Base-by-base conservation (phyloP, 2,329 filamentous ascomycete species). In the Amauroascus verrucosus region DNA sequence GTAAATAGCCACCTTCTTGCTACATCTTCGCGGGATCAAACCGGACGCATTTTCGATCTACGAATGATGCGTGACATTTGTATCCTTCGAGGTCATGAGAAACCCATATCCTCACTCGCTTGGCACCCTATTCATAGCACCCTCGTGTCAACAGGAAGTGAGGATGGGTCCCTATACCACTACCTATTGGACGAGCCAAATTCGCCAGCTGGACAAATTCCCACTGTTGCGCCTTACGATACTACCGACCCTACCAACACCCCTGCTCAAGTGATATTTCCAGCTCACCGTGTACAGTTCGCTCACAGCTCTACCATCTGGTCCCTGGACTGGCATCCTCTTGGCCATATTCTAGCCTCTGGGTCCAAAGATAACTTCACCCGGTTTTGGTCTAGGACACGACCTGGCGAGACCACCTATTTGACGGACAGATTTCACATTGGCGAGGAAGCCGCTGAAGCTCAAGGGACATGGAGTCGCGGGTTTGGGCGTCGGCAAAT, bases 51-150 rank as follows among this genome's bases (percentile, higher is more conserved):
- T 44, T 97, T 97, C 64, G 93, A 98, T 67, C 77, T 98, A 53
- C 83, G 93, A 47, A 95, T 95, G 86, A 97, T 98, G 93, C 86
- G 93, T 58, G 93, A 98, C 67, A 90, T 97, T 53, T 88, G 89
- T 61, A 80, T 97, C 45, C 79, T 98, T 20, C 86, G 91, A 61
- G 93, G 93, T 6, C 90, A 97, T 66, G 90, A 97, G 61, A 97
- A 96, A 70, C 93, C 96, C 60, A 88, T 98, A 56, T 91, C 88
- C 11, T 94, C 89, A 0, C 72, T 98, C 48, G 78, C 87, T 2
- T 98, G 91, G 88, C 93, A 98, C 69, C 93, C 93, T 0, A 81
- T 95, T 50, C 93, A 97, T 67, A 81, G 87, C 52, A 89, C 88
- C 54, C 76, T 98, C 40, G 80, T 98, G 32, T 93, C 86, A 51